Evolutionary conservation across 2,329 filamentous ascomycete species (phyloP).

Genomic region (Xylaria sp.): DNA sequence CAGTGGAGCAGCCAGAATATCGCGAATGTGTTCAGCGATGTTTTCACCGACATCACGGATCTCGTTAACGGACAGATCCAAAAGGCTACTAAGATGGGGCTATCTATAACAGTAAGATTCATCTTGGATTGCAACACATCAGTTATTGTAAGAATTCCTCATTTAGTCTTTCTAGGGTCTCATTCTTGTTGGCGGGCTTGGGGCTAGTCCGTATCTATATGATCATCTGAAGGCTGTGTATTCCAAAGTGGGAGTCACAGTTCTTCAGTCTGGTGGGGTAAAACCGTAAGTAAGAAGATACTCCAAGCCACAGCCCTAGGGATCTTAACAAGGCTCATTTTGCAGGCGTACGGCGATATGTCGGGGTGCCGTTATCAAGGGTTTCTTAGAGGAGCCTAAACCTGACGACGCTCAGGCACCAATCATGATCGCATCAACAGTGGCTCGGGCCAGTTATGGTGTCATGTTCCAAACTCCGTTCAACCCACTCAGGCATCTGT

Average conservation of each 20-base stretch:
- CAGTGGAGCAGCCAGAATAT: neutral
- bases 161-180: neutral
- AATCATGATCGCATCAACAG: conserved; percentile 6
- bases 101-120: neutral
- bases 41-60: neutral
- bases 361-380: conserved; percentile 15
- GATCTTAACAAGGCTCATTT: neutral
- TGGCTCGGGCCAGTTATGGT: conserved; percentile 24
- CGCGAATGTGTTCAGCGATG: neutral
- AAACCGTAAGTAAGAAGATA: conserved; percentile 2
- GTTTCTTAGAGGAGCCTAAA: neutral
- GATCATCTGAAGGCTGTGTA: neutral
- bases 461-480: neutral
- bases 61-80: neutral
- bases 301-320: neutral
- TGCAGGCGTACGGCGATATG: conserved; percentile 22
- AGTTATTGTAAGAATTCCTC: neutral
- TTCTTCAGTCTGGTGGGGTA: conserved; percentile 5
- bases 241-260: neutral
- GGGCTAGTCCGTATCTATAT: neutral
- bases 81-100: neutral
- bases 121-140: too few relatives aligned
- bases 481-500: neutral
- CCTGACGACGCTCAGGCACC: neutral
- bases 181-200: conserved; percentile 3